Base-by-base conservation (phyloP, 495 filamentous ascomycete genomes). In the Thozetella sp. region DNA sequence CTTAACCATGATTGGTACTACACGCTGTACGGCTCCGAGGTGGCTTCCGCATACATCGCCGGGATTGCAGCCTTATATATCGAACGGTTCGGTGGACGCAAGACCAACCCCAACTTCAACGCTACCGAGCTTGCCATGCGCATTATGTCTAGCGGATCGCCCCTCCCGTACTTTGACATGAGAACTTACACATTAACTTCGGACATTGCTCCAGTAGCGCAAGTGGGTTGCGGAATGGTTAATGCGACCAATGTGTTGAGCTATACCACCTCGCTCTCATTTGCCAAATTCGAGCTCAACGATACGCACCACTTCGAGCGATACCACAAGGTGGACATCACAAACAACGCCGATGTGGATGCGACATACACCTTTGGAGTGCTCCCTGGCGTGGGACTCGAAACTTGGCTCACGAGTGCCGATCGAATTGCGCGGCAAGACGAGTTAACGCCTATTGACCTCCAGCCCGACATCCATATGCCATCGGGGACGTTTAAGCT, bases 141-240 rank as follows among this genome's bases (percentile, higher is more conserved):
- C 9, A 70, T 81, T n/a, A 68, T 75, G 6, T 64, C 78, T 25
- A 76, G 65, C 50, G 74, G 76, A 13, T 68, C 62, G 9, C 66
- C 73, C 2, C 67, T 76, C n/a, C 65, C 72, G 15, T 83, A 79
- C 73, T 72, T 75, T 22, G 66, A 66, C 0, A 65, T 74, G 40
- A 70, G 64, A n/a, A 54, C 55, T 1, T 58, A 55, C 54, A 57
- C 54, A 34, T 77, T 73, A 6, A 74, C 80, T 1, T 72, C 80
- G 2, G 6, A 37, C 6, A 15, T 37, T 6, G 30, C 30, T 6
- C 30, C 30, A 6, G 30, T 37, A 37, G 64, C 75, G 10, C 79
- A 83, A 54, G 76, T 80, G 25, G 80, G 80, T 3, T 72, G 54
- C 25, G 80, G 80, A 9, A 73, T 82, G 10, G 66, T 82, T 34